Percentiles rank a stretch among this genome's conserved stretches.
Evolutionary conservation across 768 basidiomycete genomes (phyloP).

Genomic region (Porphyrellus cyaneotinctus): DNA sequence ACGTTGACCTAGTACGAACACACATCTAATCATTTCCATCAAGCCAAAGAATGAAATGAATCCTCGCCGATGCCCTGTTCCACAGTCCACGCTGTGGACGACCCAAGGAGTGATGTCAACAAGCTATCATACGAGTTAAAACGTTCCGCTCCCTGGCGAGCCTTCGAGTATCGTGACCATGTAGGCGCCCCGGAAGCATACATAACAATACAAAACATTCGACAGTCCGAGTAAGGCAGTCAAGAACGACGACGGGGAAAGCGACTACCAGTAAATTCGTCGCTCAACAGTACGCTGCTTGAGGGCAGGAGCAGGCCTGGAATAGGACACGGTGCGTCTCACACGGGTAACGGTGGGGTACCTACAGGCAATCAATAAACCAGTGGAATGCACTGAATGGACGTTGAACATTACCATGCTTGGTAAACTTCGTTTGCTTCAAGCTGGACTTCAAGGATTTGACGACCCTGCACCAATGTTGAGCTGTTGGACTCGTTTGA

Average conservation of each 20-base stretch:
- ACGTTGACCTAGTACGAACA: constrained; percentile 13
- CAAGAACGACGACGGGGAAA: neutral
- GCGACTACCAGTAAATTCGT: constrained; percentile 65
- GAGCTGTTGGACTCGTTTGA: neutral
- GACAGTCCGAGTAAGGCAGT: constrained; percentile 13
- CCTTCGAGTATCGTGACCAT: constrained; percentile 46
- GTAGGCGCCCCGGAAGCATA: constrained; percentile 14
- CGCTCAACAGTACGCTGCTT: constrained; percentile 66
- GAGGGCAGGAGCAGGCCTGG: constrained; percentile 40
- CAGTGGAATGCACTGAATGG: neutral
- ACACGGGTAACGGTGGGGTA: constrained; percentile 79
- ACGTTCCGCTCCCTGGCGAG: constrained; percentile 44
- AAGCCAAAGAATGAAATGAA: constrained; percentile 11
- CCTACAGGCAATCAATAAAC: constrained; percentile 35
- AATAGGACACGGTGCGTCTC: constrained; percentile 64
- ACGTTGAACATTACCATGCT: constrained; percentile 47
- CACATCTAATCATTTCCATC: constrained; percentile 12
- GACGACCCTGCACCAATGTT: constrained; percentile 56
- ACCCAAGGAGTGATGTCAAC: constrained; percentile 8
- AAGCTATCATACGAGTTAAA: constrained; percentile 19
- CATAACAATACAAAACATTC: constrained; percentile 33
- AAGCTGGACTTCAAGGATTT: constrained; percentile 79
- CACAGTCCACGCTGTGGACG: constrained; percentile 14
- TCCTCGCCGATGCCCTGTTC: constrained; percentile 16
- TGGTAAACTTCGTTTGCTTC: constrained; percentile 65